Base-by-base conservation (phyloP, 805 yeast species). In the Candida takata region DNA sequence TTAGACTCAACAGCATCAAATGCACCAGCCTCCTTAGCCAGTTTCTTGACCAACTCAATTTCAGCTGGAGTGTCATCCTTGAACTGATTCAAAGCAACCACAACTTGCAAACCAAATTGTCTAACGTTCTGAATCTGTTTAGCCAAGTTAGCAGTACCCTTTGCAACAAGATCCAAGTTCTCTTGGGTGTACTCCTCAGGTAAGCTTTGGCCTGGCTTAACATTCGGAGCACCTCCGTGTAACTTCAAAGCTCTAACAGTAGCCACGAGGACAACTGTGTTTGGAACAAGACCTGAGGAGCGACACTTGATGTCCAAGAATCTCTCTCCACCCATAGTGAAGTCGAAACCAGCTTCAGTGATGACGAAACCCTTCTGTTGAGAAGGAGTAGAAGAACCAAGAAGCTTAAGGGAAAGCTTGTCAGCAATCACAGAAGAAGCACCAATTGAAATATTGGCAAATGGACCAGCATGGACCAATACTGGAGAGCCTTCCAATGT, bases 281-380 rank as follows among this genome's bases (percentile, higher is more conserved):
- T 85, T 14, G 94, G 94, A 21, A 67, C 68, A 43, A 82, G 66
- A 8, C 90, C 92, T n/a, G 85, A 77, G 8, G 87, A 71, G 56
- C 92, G 72, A 58, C 88, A 79, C 60, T 83, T 83, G 64, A 83
- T 83, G 61, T 83, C 81, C 59, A 80, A 68, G 61, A 83, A 83
- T 62, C 94, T 69, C 65, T 83, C 94, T 59, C 94, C 94, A 56
- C 94, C 94, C 94, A 83, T 83, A 34, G 92, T 83, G 69, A 83
- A 83, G 61, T 83, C 94, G 63, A 83, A 83, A 43, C 94, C 94
- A 14, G 94, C 94, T 60, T 83, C 94, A 32, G 94, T 83, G 36
- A 83, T 81, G 42, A 83, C 94, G 49, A 74, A 83, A 43, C 94
- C 92, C 47, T 71, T 72, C 51, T 71, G 72, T 34, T 62, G 72